phyloP scores from a whole-genome alignment of 75 land plant species.

The Pinus tabuliformis region DNA sequence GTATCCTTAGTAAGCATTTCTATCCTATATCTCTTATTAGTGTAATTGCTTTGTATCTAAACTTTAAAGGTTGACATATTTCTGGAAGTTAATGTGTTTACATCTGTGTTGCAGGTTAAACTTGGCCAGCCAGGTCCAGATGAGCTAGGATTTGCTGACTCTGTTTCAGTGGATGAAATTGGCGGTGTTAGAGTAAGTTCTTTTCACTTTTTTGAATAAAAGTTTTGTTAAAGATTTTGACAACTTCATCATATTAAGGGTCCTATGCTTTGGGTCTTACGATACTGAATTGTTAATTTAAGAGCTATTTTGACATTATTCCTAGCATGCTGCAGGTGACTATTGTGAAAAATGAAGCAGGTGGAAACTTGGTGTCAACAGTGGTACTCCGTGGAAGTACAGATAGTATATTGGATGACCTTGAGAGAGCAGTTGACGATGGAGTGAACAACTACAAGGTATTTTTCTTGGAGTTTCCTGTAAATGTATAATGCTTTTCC shows the following conservation, averaged over 20 bases:
- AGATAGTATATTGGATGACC: constrained; percentile 95
- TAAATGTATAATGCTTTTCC: no score
- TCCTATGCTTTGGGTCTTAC: not conserved
- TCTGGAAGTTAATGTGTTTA: not conserved
- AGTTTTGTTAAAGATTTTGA: no score
- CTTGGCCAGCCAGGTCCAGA: constrained; percentile 79
- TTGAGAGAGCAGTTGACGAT: constrained; percentile 99
- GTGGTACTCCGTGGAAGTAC: constrained; percentile 96
- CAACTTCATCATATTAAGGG: no score
- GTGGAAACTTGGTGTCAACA: constrained; percentile 89
- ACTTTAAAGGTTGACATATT: not conserved
- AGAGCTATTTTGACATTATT: constrained; percentile 4
- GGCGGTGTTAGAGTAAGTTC: constrained; percentile 80
- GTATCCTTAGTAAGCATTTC: constrained; percentile 64
- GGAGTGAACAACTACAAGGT: constrained; percentile 98
- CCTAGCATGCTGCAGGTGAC: constrained; percentile 49
- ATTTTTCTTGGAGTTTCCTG: not conserved
- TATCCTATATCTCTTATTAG: not conserved
- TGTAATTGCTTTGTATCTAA: not conserved
- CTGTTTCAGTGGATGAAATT: constrained; percentile 87
- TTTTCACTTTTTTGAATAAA: not conserved
- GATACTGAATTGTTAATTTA: not conserved
- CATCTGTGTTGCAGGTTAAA: constrained; percentile 52
- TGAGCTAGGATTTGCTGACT: constrained; percentile 96
- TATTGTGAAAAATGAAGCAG: constrained; percentile 83